A percentile compares a stretch with the other conserved stretches of the same genome.
Conservation (phyloP, 257 asterid species). For the Solanum acaule region DNA sequence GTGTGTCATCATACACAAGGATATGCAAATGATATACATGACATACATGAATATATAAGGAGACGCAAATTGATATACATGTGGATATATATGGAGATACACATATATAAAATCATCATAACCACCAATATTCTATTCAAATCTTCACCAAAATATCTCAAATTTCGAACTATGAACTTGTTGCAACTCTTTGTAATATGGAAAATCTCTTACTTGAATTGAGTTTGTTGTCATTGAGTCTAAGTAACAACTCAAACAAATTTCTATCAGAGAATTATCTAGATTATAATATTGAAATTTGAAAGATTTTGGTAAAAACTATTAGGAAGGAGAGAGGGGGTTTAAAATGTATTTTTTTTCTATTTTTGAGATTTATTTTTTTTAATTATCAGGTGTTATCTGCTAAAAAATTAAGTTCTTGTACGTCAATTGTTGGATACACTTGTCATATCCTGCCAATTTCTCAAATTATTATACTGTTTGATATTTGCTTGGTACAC, state of each 20-base stretch:
- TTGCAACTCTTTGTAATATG: too few relatives aligned
- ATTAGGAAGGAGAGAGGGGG: background rate
- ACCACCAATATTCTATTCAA: background rate
- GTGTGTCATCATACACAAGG: background rate
- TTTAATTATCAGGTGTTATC: too few relatives aligned
- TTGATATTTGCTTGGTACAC: background rate
- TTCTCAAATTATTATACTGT: background rate
- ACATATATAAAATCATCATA: background rate
- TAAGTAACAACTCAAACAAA: too few relatives aligned
- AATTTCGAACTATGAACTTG: background rate
- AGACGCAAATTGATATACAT: background rate
- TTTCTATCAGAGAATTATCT: too few relatives aligned
- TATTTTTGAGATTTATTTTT: too few relatives aligned
- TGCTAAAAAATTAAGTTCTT: too few relatives aligned
- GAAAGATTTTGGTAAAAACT: too few relatives aligned
- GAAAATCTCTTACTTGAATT: background rate
- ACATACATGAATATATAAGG: background rate
- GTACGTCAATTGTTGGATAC: too few relatives aligned
- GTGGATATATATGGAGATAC: background rate
- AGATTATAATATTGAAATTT: too few relatives aligned
- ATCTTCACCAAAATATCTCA: background rate
- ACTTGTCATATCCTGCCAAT: background rate
- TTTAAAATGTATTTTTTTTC: too few relatives aligned
- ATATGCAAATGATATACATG: background rate
- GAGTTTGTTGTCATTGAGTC: background rate